phyloP scores from a whole-genome alignment of 805 yeast genomes.

The Priceomyces carsonii region DNA sequence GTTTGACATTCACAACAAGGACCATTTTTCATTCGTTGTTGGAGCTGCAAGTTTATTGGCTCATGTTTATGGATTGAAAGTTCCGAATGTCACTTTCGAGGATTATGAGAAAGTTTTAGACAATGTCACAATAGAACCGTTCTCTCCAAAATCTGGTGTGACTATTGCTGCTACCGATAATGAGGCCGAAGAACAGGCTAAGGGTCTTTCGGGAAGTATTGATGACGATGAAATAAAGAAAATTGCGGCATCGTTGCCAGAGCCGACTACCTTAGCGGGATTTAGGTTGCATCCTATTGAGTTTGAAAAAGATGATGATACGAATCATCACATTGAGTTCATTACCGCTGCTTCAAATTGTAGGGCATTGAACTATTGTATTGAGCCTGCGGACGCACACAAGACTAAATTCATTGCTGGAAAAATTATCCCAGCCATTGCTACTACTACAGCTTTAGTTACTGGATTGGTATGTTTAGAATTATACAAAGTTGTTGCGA shows the following conservation, averaged over 20 bases:
- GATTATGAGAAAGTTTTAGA: conserved; percentile 57
- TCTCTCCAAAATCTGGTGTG: conserved; percentile 72
- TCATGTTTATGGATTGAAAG: conserved; percentile 84
- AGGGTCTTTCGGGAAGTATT: conserved; percentile 32
- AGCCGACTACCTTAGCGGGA: conserved; percentile 86
- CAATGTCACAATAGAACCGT: conserved; percentile 48
- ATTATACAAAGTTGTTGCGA: conserved; percentile 83
- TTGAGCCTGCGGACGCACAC: conserved; percentile 83
- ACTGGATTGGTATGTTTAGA: conserved; percentile 94
- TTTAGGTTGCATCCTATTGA: conserved; percentile 87
- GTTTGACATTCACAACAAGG: conserved; percentile 72
- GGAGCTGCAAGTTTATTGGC: conserved; percentile 94
- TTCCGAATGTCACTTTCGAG: conserved; percentile 56
- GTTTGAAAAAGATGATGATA: conserved; percentile 96
- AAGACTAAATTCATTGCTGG: conserved; percentile 98
- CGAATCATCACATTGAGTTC: conserved; percentile 95
- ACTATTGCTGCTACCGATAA: conserved; percentile 82
- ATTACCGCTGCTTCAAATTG: conserved; percentile 95
- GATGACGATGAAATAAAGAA: conserved; percentile 67
- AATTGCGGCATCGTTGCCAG: conserved; percentile 79
- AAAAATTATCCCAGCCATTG: conserved; percentile 97
- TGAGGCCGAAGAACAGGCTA: conserved; percentile 84
- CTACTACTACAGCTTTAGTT: conserved; percentile 97
- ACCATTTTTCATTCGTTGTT: conserved; percentile 79
- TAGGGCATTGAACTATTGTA: conserved; percentile 88